These are phyloP conservation scores for Kodamaea jinghongensis DNA, from an alignment of 805 yeast genomes.

Conservation along the genomic window DNA sequence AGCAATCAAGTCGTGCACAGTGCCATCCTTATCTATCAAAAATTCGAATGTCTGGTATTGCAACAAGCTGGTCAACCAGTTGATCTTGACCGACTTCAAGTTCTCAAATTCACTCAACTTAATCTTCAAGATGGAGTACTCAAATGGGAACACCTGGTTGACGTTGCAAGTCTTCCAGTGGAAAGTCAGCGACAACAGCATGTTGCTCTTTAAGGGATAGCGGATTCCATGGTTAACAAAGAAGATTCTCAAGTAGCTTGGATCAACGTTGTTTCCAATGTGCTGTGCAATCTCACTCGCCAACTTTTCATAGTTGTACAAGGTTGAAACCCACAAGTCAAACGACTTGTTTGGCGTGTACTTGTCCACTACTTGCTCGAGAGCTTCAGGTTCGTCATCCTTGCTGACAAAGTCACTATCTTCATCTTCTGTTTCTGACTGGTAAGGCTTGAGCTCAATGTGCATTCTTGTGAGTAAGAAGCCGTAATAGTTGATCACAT, in stretches of 20 bases:
- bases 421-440: slow-evolving; percentile 44
- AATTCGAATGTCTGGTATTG: slow-evolving; percentile 69
- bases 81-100: slow-evolving; percentile 61
- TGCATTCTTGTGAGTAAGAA: slow-evolving; percentile 62
- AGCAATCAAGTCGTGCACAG: slow-evolving; percentile 53
- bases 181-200: slow-evolving; percentile 40
- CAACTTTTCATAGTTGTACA: slow-evolving; percentile 56
- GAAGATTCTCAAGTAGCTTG: slow-evolving; percentile 63
- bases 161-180: slow-evolving; percentile 40
- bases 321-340: slow-evolving; percentile 68
- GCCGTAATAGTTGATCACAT: slow-evolving; percentile 46
- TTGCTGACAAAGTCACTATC: slow-evolving; percentile 44
- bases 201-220: slow-evolving; percentile 40
- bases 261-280: slow-evolving; percentile 47
- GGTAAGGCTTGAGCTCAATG: slow-evolving; percentile 48
- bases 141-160: slow-evolving; percentile 46
- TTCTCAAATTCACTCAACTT: slow-evolving; percentile 75
- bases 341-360: slow-evolving; percentile 26
- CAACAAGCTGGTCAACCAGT: slow-evolving; percentile 70
- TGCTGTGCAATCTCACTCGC: slow-evolving; percentile 57
- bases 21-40: slow-evolving; percentile 61
- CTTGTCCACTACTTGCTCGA: slow-evolving; percentile 13
- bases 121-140: slow-evolving; percentile 75
- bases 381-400: slow-evolving; percentile 16
- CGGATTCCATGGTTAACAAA: slow-evolving; percentile 58